Evolutionary conservation across 2,329 filamentous ascomycete species (phyloP).

Genomic region (Apiospora sp.): DNA sequence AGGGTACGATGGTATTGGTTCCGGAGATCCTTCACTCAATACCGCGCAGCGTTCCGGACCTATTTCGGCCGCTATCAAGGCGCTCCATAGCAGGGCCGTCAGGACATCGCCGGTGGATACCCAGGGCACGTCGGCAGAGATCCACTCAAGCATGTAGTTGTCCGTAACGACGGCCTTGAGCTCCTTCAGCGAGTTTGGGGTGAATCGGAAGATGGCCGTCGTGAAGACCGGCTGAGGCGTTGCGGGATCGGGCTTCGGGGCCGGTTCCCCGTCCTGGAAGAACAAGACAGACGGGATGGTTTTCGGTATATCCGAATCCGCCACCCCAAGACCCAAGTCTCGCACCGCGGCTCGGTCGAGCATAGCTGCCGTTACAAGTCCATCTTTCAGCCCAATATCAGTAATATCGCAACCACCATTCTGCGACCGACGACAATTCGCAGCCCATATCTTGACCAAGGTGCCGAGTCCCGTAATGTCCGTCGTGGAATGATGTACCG

Average conservation of each 20-base stretch:
- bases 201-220: conserved; percentile 37
- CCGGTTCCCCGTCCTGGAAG: not conserved
- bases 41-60: too few species aligned
- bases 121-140: conserved; percentile 30
- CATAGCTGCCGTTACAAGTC: conserved; percentile 27
- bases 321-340: not conserved
- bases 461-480: conserved; percentile 41
- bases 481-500: conserved; percentile 38
- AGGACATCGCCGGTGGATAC: conserved; percentile 41
- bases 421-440: conserved; percentile 33
- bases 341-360: conserved; percentile 32
- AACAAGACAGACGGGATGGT: not conserved
- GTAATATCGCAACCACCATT: conserved; percentile 31
- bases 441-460: conserved; percentile 41
- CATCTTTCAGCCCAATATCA: not conserved
- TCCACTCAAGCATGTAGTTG: conserved; percentile 23
- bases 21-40: not conserved
- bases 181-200: conserved; percentile 28
- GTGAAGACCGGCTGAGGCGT: not conserved
- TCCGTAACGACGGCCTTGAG: conserved; percentile 35
- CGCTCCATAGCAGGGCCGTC: conserved; percentile 40
- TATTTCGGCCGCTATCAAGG: conserved; percentile 31
- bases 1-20: too few species aligned
- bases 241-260: not conserved
- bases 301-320: not conserved